A percentile compares a stretch with the other conserved stretches of the same genome.
Conservation (phyloP, 2,329 filamentous ascomycete genomes). For the Aschersonia sp. region DNA sequence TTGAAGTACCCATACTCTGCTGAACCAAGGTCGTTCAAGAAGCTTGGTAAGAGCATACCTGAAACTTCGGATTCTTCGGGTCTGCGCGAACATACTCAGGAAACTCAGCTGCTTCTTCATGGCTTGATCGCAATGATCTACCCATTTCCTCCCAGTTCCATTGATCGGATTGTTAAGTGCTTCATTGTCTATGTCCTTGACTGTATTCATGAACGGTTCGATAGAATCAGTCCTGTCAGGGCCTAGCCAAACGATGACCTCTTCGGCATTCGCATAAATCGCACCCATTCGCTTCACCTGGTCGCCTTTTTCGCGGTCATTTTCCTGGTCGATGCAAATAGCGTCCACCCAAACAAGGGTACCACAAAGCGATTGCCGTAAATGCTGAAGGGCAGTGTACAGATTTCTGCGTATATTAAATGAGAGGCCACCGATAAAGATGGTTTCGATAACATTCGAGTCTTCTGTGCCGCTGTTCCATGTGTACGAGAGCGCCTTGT, state of each 20-base stretch:
- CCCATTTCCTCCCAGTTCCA: too few relatives aligned
- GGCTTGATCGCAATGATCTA: too few relatives aligned
- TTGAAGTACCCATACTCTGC: too few relatives aligned
- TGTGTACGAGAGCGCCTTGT: neutral
- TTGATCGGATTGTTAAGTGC: too few relatives aligned
- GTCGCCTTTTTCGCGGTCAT: neutral
- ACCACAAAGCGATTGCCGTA: neutral
- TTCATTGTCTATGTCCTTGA: too few relatives aligned
- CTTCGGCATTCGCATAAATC: neutral
- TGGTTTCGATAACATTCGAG: neutral
- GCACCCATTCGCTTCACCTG: neutral
- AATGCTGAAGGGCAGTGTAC: neutral
- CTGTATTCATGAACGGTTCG: too few relatives aligned
- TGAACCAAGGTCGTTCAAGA: too few relatives aligned
- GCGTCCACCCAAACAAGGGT: neutral
- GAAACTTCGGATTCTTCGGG: too few relatives aligned
- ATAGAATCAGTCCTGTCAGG: neutral
- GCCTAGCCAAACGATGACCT: neutral
- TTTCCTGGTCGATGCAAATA: neutral
- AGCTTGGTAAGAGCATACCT: too few relatives aligned
- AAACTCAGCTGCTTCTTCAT: too few relatives aligned
- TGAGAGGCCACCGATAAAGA: neutral
- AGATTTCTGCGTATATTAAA: neutral
- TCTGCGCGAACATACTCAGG: too few relatives aligned
- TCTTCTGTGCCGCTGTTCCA: neutral